These are phyloP conservation scores for Fusarium piperis DNA, from an alignment of 2,329 filamentous ascomycete genomes.

Conservation along the genomic window DNA sequence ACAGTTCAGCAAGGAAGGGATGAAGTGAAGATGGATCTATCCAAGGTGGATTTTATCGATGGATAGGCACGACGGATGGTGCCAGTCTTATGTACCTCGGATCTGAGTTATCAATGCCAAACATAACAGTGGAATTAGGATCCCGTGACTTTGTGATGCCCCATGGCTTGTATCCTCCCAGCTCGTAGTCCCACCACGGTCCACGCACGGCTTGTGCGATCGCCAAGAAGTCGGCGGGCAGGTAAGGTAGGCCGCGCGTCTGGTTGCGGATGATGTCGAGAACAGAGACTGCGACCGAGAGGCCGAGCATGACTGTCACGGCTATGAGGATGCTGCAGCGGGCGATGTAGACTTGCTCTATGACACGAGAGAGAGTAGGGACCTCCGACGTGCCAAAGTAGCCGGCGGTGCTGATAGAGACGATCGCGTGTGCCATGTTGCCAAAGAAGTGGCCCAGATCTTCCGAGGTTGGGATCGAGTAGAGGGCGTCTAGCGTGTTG, in stretches of 20 bases:
- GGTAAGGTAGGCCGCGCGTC: slow-evolving; percentile 20
- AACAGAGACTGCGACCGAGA: slow-evolving; percentile 18
- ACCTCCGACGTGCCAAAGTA: slow-evolving; percentile 33
- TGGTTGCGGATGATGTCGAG: slow-evolving; percentile 32
- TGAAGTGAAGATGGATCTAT: neutral
- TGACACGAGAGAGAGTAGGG: slow-evolving; percentile 4
- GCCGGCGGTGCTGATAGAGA: slow-evolving; percentile 30
- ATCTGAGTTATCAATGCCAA: slow-evolving; percentile 28
- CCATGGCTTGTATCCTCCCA: slow-evolving; percentile 22
- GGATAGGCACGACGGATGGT: slow-evolving; percentile 27
- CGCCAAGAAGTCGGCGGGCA: slow-evolving; percentile 29
- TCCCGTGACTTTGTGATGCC: slow-evolving; percentile 1
- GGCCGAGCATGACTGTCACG: slow-evolving; percentile 17
- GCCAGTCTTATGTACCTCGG: slow-evolving; percentile 31
- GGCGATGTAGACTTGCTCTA: slow-evolving; percentile 28
- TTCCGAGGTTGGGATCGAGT: slow-evolving; percentile 31
- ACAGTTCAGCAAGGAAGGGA: neutral
- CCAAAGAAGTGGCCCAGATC: slow-evolving; percentile 34
- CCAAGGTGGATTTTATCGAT: neutral
- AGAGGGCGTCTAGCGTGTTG: slow-evolving; percentile 27
- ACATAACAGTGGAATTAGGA: slow-evolving; percentile 29
- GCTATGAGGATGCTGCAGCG: slow-evolving; percentile 32
- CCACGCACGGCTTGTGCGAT: slow-evolving; percentile 32
- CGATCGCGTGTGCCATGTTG: slow-evolving; percentile 35
- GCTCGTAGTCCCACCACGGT: slow-evolving; percentile 29